These are phyloP conservation scores for Fusarium odoratissimum DNA, from an alignment of 2,329 filamentous ascomycete species.

Conservation along the genomic window DNA sequence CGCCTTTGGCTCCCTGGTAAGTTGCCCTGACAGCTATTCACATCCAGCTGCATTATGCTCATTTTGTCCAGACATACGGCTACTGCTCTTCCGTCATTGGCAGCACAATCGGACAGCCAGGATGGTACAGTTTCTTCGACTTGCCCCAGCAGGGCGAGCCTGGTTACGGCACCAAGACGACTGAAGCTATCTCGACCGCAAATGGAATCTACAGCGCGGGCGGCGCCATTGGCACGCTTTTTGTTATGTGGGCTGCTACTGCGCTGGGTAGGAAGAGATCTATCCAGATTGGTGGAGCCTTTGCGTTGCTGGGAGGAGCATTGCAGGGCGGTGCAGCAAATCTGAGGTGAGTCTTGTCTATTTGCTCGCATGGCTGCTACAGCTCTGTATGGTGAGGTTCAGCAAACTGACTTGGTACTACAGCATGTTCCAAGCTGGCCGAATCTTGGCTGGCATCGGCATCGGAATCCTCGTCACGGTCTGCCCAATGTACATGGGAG, in stretches of 20 bases:
- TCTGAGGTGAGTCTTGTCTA: conserved; percentile 48
- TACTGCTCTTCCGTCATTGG: conserved; percentile 62
- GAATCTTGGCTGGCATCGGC: conserved; percentile 58
- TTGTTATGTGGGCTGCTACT: conserved; percentile 62
- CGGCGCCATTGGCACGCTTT: conserved; percentile 58
- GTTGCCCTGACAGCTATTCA: background rate
- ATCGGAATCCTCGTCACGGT: conserved; percentile 53
- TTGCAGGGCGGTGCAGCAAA: conserved; percentile 59
- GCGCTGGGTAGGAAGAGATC: conserved; percentile 55
- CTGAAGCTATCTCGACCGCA: conserved; percentile 58
- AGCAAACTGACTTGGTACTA: rapidly evolving
- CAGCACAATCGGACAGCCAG: conserved; percentile 63
- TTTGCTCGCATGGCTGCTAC: rapidly evolving
- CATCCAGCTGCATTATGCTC: rapidly evolving
- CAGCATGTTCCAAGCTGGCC: conserved; percentile 54
- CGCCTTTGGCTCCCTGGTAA: conserved; percentile 47
- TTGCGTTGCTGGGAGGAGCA: conserved; percentile 58
- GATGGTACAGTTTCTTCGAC: conserved; percentile 62
- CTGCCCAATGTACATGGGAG: conserved; percentile 50
- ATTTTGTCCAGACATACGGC: conserved; percentile 57
- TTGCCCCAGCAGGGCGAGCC: conserved; percentile 57
- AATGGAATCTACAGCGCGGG: conserved; percentile 62
- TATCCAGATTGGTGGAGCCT: conserved; percentile 58
- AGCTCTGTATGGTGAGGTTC: rapidly evolving
- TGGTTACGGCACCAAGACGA: conserved; percentile 58